Base-by-base conservation (phyloP, 2,329 filamentous ascomycete genomes). In the Scleromitrula shiraiana region DNA sequence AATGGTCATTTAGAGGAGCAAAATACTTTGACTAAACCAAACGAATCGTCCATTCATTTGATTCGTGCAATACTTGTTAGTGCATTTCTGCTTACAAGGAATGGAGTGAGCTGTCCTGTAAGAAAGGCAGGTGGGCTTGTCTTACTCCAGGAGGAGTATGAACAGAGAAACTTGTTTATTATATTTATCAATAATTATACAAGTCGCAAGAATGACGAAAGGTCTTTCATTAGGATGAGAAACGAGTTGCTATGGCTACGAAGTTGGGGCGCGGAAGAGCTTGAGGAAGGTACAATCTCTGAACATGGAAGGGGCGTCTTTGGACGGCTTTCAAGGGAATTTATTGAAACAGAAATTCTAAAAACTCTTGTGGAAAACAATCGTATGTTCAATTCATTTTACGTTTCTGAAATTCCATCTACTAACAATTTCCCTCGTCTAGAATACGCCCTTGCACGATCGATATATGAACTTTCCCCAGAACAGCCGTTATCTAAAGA, bases 211-310 rank as follows among this genome's bases (percentile, higher is more conserved):
- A 74, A 72, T 29, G 80, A 86, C 45, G 81, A 86, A 50, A 72
- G 72, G 27, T 78, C 77, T 52, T 86, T 83, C 82, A 67, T 72
- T 22, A 71, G 68, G 45, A 73, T 77, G 10, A 74, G 85, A 49
- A 75, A 75, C 35, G 80, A 83, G 57, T 65, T 90, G 7, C 62
- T 88, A 4, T 91, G 86, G 86, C 70, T 91, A 24, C 79, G 81
- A 60, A 75, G 76, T 58, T 90, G 85, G 85, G 82, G 82, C 27
- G 71, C 73, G 20, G 70, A 76, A 50, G 67, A 75, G 46, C 60
- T 55, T 41, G 50, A 53, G 15, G 65, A 67, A 41, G 66, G 66
- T 27, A 56, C 62, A 6, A 58, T 59, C 20, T 51, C 41, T 24
- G 54, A 55, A 17, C 49, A 68, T 30, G 77, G 82, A 19, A 68